Evolutionary conservation across 2,329 filamentous ascomycete genomes (phyloP).

Genomic region (Kalmusia sp.): DNA sequence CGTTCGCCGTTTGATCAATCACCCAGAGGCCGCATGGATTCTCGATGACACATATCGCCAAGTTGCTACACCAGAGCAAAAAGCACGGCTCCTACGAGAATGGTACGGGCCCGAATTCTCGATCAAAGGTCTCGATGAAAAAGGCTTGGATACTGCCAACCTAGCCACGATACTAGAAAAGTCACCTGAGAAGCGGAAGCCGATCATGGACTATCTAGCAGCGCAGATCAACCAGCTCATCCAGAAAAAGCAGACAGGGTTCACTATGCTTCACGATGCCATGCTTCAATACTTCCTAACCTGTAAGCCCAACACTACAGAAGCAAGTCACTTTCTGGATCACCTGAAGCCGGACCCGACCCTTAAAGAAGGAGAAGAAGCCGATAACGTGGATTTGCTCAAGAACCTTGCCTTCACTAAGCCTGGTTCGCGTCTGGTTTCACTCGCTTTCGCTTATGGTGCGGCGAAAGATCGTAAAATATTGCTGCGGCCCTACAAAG

Average conservation of each 20-base stretch:
- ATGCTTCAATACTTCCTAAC: slow-evolving; percentile 97
- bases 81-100: slow-evolving; percentile 82
- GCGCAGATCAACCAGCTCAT: slow-evolving; percentile 90
- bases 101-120: slow-evolving; percentile 97
- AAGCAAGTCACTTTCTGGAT: slow-evolving; percentile 87
- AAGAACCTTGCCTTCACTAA: slow-evolving; percentile 97
- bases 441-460: slow-evolving; percentile 81
- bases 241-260: slow-evolving; percentile 95
- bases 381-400: slow-evolving; percentile 68
- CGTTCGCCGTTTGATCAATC: slow-evolving; percentile 91
- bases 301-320: slow-evolving; percentile 76
- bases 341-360: slow-evolving; percentile 90
- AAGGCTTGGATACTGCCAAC: slow-evolving; percentile 65
- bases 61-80: slow-evolving; percentile 85
- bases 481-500: slow-evolving; percentile 87
- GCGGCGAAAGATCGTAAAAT: slow-evolving; percentile 91
- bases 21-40: slow-evolving; percentile 96
- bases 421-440: slow-evolving; percentile 82
- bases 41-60: slow-evolving; percentile 95
- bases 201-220: slow-evolving; percentile 84
- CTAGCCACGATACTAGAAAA: slow-evolving; percentile 76
- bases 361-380: slow-evolving; percentile 60
- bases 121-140: slow-evolving; percentile 67
- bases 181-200: slow-evolving; percentile 82
- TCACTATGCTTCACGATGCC: slow-evolving; percentile 97